A percentile compares a stretch with the other conserved stretches of the same genome.
Conservation (phyloP, 73 alveolate species). For the Paramecium caudatum region DNA sequence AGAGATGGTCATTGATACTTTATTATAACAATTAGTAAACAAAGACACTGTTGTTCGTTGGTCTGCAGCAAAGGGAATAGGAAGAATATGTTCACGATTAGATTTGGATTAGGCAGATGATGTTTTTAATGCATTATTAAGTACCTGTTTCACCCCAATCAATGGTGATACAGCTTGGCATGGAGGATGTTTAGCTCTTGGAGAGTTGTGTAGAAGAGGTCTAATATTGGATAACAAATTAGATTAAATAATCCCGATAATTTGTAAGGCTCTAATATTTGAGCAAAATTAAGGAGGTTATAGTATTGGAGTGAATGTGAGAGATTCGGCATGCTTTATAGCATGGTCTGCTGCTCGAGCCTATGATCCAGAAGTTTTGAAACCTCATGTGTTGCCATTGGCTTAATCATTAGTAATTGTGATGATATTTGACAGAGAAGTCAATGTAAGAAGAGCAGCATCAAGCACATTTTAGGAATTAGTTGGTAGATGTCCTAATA, state of each 20-base stretch:
- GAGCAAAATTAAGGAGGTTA: conserved; percentile 80
- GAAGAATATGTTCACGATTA: conserved; percentile 93
- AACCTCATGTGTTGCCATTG: conserved; percentile 89
- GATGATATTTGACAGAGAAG: conserved; percentile 97
- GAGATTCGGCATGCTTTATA: conserved; percentile 99
- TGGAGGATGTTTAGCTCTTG: conserved; percentile 98
- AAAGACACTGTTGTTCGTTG: conserved; percentile 95
- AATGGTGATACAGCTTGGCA: conserved; percentile 95
- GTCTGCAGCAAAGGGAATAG: conserved; percentile 98
- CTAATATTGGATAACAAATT: conserved; percentile 93
- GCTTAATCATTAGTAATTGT: conserved; percentile 86
- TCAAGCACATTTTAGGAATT: conserved; percentile 98
- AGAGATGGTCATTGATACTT: conserved; percentile 86
- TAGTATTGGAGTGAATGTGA: conserved; percentile 96
- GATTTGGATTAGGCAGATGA: conserved; percentile 94
- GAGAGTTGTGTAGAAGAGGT: conserved; percentile 98
- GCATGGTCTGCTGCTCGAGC: conserved; percentile 99
- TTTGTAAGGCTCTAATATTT: conserved; percentile 75
- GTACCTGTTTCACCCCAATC: conserved; percentile 85
- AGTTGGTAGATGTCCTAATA: conserved; percentile 96
- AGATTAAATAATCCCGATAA: conserved; percentile 83
- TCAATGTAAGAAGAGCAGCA: conserved; percentile 99
- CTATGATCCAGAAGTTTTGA: conserved; percentile 92
- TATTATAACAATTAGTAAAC: conserved; percentile 90
- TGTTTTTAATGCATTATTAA: conserved; percentile 87